phyloP scores from a whole-genome alignment of 2,329 filamentous ascomycete genomes.

The Colletotrichum sublineola region DNA sequence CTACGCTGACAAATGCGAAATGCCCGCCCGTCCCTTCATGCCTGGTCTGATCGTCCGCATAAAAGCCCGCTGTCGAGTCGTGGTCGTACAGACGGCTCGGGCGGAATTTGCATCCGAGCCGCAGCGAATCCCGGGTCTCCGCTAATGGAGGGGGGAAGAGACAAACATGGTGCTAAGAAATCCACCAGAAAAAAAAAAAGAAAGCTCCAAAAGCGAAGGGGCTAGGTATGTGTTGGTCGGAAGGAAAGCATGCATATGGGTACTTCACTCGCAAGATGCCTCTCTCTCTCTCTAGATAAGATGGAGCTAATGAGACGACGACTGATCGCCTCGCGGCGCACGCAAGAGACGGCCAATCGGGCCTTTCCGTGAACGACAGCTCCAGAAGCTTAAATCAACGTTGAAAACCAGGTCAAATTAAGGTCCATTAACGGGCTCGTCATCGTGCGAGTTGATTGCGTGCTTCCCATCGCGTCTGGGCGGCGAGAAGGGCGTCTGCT shows the following conservation, averaged over 20 bases:
- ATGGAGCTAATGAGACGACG: conserved; percentile 2
- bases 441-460: conserved; percentile 13
- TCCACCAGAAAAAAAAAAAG: neutral
- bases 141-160: no score
- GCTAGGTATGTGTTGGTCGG: neutral
- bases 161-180: neutral
- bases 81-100: conserved; percentile 9
- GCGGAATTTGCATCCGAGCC: conserved; percentile 23
- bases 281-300: neutral
- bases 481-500: neutral
- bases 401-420: neutral
- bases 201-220: neutral
- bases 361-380: neutral
- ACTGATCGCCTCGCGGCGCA: neutral
- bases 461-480: neutral
- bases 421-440: neutral
- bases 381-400: conserved; percentile 34
- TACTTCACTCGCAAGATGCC: neutral
- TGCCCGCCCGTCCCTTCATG: neutral
- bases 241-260: neutral
- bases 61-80: conserved; percentile 13
- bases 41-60: neutral
- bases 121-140: neutral
- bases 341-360: conserved; percentile 27
- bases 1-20: conserved; percentile 35